Evolutionary conservation across 2,329 filamentous ascomycete genomes (phyloP), one percentile per base, ranked within the genome.

Genomic region (Fusarium tuaranense): DNA sequence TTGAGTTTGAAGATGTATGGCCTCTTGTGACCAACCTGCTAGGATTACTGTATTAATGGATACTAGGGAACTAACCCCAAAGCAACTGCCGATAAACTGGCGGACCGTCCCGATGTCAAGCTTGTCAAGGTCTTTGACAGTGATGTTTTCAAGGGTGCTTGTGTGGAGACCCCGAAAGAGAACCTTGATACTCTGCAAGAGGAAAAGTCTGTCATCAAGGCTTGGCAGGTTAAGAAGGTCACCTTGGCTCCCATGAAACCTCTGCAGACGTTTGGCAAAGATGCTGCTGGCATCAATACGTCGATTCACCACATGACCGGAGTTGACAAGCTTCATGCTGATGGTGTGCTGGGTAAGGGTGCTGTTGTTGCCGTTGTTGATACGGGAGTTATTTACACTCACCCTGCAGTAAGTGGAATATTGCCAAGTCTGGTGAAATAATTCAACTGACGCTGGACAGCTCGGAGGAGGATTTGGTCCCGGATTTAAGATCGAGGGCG

Each of bases 391-490:
- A 36, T 25, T 25, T 59, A 59, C 20, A n/a, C 5, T 25, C 57
- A 59, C 20, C 36, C 57, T 7, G 57, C 57, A 14, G 57, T 59
- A n/a, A 20, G 57, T 30, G 10, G 6, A 36, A 36, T 36, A 14
- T 14, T 14, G 13, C 13, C 34, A 36, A 36, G 5, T 14, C 13
- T 36, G 34, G 13, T 14, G 34, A 36, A 14, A 34, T 3, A 36
- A 36, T 14, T 8, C 7, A 7, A 39, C 25, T 59, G 12, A 59
- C 36, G 7, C 10, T 9, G n/a, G 10, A 41, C 36, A 77, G 73
- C 72, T 80, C 22, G 78, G 78, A 4, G 77, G 78, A 7, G 74
- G 78, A 32, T 76, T 77, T 57, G 78, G 78, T 2, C 55, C 64
- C 6, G 76, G 76, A 3, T 79, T 72, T 64, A 80, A 79, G 57